Evolutionary conservation across 768 basidiomycete species (phyloP).

Genomic region (Suillus tomentosus): DNA sequence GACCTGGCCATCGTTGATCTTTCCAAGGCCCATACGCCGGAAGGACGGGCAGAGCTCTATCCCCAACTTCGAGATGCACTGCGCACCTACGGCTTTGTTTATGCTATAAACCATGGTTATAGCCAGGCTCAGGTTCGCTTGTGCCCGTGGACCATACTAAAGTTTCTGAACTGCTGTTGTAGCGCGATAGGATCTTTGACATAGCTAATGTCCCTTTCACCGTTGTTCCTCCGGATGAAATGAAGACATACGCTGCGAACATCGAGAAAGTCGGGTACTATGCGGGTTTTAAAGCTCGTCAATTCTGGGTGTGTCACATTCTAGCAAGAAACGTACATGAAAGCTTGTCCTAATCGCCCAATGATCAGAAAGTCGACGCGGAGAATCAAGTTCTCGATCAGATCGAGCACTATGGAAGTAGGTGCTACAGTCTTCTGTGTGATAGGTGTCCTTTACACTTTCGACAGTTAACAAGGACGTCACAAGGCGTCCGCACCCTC

Average conservation of each 20-base stretch:
- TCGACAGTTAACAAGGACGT: slow-evolving; percentile 38
- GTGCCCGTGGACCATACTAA: too few relatives aligned
- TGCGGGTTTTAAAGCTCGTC: slow-evolving; percentile 49
- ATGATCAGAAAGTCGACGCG: slow-evolving; percentile 36
- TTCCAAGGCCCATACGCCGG: slow-evolving; percentile 10
- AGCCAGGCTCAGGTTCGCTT: slow-evolving; percentile 40
- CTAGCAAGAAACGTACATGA: background rate
- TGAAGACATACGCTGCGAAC: slow-evolving; percentile 38
- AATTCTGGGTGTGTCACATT: slow-evolving; percentile 43
- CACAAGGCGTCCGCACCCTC: slow-evolving; percentile 36
- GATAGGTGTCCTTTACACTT: background rate
- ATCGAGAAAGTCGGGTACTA: slow-evolving; percentile 45
- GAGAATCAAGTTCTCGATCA: slow-evolving; percentile 44
- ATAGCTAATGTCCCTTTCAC: slow-evolving; percentile 49
- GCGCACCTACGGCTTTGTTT: slow-evolving; percentile 43
- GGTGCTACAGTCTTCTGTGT: slow-evolving; percentile 10
- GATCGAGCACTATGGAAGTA: slow-evolving; percentile 47
- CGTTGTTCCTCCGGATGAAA: slow-evolving; percentile 43
- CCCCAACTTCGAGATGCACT: slow-evolving; percentile 12
- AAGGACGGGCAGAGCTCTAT: slow-evolving; percentile 13
- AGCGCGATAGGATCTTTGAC: slow-evolving; percentile 49
- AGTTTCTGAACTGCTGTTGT: background rate
- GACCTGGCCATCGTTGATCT: slow-evolving; percentile 13
- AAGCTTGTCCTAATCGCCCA: slow-evolving; percentile 5
- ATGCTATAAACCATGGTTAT: slow-evolving; percentile 51